Percentiles rank a stretch among this genome's conserved stretches.
phyloP scores from a whole-genome alignment of 1,284 basidiomycete species.

The Ceratobasidium sp. region DNA sequence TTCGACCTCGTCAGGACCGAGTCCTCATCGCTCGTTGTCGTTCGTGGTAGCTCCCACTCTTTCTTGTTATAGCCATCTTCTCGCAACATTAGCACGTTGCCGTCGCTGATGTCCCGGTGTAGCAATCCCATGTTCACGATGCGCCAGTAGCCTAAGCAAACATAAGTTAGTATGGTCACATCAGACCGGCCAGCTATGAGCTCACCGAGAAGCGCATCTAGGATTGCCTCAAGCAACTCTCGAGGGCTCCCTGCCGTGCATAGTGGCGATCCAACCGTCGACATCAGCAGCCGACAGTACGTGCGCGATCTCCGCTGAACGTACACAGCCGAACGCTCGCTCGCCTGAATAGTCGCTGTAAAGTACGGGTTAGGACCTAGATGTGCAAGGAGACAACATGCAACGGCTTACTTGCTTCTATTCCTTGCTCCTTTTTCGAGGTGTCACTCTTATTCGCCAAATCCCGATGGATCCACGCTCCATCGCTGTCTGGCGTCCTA shows the following conservation, averaged over 20 bases:
- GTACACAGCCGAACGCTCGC: neutral
- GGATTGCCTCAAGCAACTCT: neutral
- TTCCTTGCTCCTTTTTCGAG: neutral
- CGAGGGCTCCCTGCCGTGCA: neutral
- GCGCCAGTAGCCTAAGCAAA: slow-evolving; percentile 15
- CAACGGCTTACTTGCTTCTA: neutral
- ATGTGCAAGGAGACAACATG: no score
- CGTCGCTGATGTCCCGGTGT: slow-evolving; percentile 31
- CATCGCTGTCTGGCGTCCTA: neutral
- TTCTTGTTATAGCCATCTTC: neutral
- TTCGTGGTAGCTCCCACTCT: neutral
- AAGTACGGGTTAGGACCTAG: no score
- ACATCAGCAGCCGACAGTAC: slow-evolving; percentile 6
- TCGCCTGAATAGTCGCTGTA: neutral
- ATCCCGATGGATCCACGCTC: neutral
- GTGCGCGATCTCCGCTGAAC: neutral
- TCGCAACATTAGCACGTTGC: slow-evolving; percentile 1
- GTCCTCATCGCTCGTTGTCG: neutral
- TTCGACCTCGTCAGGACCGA: neutral
- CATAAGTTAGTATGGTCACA: no score
- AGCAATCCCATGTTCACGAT: neutral
- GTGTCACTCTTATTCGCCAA: neutral
- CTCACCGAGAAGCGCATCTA: slow-evolving; percentile 5
- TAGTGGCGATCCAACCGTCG: neutral
- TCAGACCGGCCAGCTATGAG: neutral